Percentiles rank a stretch among this genome's conserved stretches.
Conservation (phyloP, 1,139 yeast genomes). For the Hansenula lynferdii region DNA sequence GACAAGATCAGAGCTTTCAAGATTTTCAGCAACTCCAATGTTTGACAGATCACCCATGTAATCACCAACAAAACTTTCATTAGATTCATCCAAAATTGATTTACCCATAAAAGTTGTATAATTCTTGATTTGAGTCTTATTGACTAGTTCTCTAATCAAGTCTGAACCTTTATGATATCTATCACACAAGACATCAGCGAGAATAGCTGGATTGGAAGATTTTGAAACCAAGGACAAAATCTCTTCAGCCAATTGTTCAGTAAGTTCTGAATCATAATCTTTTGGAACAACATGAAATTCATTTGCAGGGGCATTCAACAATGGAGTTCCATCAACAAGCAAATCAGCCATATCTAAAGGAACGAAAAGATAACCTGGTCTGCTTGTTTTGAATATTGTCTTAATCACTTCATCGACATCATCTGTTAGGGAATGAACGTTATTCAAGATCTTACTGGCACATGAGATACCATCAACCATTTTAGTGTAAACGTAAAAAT, state of each 20-base stretch:
- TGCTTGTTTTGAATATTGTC: conserved; percentile 48
- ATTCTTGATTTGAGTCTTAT: conserved; percentile 38
- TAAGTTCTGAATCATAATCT: conserved; percentile 23
- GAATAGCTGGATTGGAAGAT: conserved; percentile 50
- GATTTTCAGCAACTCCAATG: conserved; percentile 34
- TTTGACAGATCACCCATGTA: conserved; percentile 52
- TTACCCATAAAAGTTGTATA: conserved; percentile 52
- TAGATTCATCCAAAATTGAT: conserved; percentile 56
- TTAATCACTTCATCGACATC: conserved; percentile 62
- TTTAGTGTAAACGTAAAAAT: conserved; percentile 54
- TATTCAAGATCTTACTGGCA: conserved; percentile 49
- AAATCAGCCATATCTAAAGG: conserved; percentile 65
- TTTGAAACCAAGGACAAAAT: conserved; percentile 48
- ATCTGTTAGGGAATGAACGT: conserved; percentile 42
- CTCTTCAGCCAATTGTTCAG: conserved; percentile 36
- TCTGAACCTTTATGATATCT: conserved; percentile 40
- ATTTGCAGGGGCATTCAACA: conserved; percentile 14
- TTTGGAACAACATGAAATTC: conserved; percentile 18
- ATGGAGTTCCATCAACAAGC: conserved; percentile 37
- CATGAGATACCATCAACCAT: conserved; percentile 56
- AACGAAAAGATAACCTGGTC: conserved; percentile 77
- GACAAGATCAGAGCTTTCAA: conserved; percentile 42
- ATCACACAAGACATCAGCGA: conserved; percentile 58
- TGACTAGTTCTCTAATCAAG: conserved; percentile 38
- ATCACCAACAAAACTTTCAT: conserved; percentile 54